These are phyloP conservation scores for Fraxinus velutina DNA, from an alignment of 305 asterid genomes.

Conservation along the genomic window DNA sequence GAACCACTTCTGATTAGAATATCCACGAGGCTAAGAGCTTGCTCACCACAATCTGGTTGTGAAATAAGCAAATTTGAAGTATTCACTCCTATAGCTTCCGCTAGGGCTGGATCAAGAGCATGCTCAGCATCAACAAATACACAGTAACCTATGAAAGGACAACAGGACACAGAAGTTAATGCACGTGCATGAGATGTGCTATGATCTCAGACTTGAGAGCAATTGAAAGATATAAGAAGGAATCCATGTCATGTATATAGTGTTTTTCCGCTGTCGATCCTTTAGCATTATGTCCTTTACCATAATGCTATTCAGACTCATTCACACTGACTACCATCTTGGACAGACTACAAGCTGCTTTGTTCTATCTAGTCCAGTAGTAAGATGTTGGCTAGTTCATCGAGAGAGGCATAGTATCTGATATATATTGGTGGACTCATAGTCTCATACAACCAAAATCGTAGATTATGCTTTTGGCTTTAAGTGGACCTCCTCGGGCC, in stretches of 20 bases:
- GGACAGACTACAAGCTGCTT: neutral
- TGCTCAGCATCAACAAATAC: constrained; percentile 98
- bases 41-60: constrained; percentile 97
- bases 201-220: neutral
- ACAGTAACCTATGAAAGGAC: constrained; percentile 58
- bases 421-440: neutral
- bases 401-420: neutral
- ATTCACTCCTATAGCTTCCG: constrained; percentile 83
- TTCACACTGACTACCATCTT: neutral
- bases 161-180: constrained; percentile 12
- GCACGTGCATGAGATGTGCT: neutral
- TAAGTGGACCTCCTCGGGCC: neutral
- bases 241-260: neutral
- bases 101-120: constrained; percentile 90
- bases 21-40: constrained; percentile 96
- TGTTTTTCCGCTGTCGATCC: neutral
- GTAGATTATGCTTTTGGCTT: neutral
- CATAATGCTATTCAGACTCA: neutral
- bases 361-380: neutral
- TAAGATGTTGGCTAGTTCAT: neutral
- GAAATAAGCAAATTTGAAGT: constrained; percentile 79
- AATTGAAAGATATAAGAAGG: neutral
- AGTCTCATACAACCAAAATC: neutral
- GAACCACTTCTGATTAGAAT: constrained; percentile 96
- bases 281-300: neutral